Percentiles rank a stretch among this genome's conserved stretches.
Evolutionary conservation across 2,329 filamentous ascomycete species (phyloP).

Genomic region (Colletotrichum sp.): DNA sequence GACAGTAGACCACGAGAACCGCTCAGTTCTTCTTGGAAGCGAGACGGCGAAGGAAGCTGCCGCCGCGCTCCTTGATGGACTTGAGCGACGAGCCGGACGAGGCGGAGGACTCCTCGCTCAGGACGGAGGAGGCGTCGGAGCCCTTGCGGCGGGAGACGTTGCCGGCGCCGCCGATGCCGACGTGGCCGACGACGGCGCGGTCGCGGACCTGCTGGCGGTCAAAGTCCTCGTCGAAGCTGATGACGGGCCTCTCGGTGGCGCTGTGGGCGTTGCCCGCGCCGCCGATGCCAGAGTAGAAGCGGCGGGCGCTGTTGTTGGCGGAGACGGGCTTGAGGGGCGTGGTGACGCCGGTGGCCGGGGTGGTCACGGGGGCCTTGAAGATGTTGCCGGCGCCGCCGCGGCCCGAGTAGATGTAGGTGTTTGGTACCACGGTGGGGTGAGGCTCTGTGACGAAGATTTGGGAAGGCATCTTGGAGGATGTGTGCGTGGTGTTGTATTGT

Average conservation of each 20-base stretch:
- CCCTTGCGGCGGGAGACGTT: slow-evolving; percentile 72
- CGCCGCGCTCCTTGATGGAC: slow-evolving; percentile 21
- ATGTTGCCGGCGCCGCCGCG: slow-evolving; percentile 63
- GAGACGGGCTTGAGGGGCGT: slow-evolving; percentile 49
- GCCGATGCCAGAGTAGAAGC: slow-evolving; percentile 70
- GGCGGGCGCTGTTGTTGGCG: slow-evolving; percentile 45
- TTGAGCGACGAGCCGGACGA: slow-evolving; percentile 9
- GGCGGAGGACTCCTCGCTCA: slow-evolving; percentile 31
- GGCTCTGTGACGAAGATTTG: slow-evolving; percentile 54
- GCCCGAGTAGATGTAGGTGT: slow-evolving; percentile 56
- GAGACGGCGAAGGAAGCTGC: slow-evolving; percentile 45
- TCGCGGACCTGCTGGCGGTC: slow-evolving; percentile 19
- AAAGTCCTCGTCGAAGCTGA: slow-evolving; percentile 25
- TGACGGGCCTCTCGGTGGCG: slow-evolving; percentile 36
- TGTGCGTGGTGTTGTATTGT: neutral
- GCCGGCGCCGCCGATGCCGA: slow-evolving; percentile 48
- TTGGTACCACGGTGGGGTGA: slow-evolving; percentile 49
- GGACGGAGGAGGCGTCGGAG: slow-evolving; percentile 58
- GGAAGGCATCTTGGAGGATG: slow-evolving; percentile 37
- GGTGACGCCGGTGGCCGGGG: slow-evolving; percentile 52
- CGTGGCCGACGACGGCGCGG: slow-evolving; percentile 20
- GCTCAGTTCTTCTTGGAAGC: slow-evolving; percentile 29
- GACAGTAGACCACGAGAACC: neutral
- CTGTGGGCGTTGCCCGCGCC: slow-evolving; percentile 75
- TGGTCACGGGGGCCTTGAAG: slow-evolving; percentile 48